Evolutionary conservation across 2,329 filamentous ascomycete species (phyloP).

Genomic region (Neofusicoccum sp.): DNA sequence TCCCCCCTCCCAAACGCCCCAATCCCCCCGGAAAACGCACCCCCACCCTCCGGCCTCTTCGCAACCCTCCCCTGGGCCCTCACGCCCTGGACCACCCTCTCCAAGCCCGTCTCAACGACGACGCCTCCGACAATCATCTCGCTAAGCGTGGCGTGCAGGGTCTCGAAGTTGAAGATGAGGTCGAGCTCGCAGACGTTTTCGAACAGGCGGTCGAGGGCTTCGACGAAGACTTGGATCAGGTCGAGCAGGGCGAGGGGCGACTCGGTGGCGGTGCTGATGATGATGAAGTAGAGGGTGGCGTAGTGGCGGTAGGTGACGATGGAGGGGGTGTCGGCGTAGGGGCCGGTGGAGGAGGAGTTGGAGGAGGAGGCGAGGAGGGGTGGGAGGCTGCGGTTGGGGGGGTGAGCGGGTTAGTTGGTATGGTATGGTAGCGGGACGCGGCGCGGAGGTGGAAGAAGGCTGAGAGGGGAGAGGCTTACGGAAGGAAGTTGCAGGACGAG

Average conservation of each 20-base stretch:
- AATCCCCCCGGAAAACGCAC: slow-evolving; percentile 8
- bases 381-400: slow-evolving; percentile 64
- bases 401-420: slow-evolving; percentile 56
- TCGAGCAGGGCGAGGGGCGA: slow-evolving; percentile 94
- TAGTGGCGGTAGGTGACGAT: slow-evolving; percentile 98
- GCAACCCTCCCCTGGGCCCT: slow-evolving; percentile 73
- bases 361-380: slow-evolving; percentile 59
- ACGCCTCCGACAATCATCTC: slow-evolving; percentile 97
- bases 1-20: slow-evolving; percentile 25
- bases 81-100: slow-evolving; percentile 86
- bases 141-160: slow-evolving; percentile 82
- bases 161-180: slow-evolving; percentile 99
- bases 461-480: slow-evolving; percentile 47
- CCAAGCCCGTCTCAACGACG: slow-evolving; percentile 88
- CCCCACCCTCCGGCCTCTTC: slow-evolving; percentile 62
- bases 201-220: slow-evolving; percentile 90
- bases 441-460: slow-evolving; percentile 15
- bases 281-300: slow-evolving; percentile 96
- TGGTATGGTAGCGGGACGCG: background rate
- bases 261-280: slow-evolving; percentile 95
- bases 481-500: slow-evolving; percentile 97
- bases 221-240: slow-evolving; percentile 97
- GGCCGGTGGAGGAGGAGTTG: slow-evolving; percentile 48
- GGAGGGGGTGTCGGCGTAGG: slow-evolving; percentile 85
- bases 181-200: slow-evolving; percentile 99